A percentile compares a stretch with the other conserved stretches of the same genome.
phyloP scores from a whole-genome alignment of 148 eudicot species.

The Dysphania ambrosioides region DNA sequence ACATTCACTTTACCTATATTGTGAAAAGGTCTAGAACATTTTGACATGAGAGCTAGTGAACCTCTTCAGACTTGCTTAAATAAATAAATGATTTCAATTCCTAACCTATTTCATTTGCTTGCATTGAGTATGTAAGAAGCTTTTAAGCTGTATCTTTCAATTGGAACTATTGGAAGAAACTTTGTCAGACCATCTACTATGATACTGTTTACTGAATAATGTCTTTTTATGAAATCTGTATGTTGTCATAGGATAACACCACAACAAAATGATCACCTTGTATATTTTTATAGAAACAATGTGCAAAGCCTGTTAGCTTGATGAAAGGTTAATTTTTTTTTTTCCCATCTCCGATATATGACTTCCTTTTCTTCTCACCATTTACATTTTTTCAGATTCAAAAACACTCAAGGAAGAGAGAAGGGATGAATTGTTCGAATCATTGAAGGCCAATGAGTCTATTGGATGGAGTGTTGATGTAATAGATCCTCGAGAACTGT shows the following conservation, averaged over 20 bases:
- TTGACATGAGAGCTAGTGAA: background rate
- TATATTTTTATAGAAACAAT: background rate
- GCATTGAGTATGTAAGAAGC: background rate
- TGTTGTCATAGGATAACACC: slow-evolving; percentile 6
- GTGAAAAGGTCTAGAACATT: background rate
- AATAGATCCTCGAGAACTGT: slow-evolving; percentile 87
- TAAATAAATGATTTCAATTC: background rate
- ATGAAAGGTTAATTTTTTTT: background rate
- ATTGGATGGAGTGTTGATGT: slow-evolving; percentile 98
- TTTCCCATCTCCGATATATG: background rate
- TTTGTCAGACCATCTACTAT: background rate
- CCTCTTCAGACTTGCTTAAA: slow-evolving; percentile 4
- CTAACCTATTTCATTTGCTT: background rate
- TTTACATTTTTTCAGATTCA: slow-evolving; percentile 54
- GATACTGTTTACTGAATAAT: background rate
- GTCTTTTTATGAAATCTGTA: background rate
- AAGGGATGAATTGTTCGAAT: slow-evolving; percentile 90
- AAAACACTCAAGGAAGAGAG: slow-evolving; percentile 95
- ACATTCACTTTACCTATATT: background rate
- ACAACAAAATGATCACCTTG: background rate
- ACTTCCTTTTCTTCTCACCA: background rate
- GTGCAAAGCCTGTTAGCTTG: background rate
- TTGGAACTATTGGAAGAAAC: background rate
- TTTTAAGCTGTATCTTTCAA: background rate
- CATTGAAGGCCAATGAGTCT: slow-evolving; percentile 68